Percentiles rank a stretch among this genome's conserved stretches.
Conservation (phyloP, 345 rosid genomes). For the Ricinus communis region DNA sequence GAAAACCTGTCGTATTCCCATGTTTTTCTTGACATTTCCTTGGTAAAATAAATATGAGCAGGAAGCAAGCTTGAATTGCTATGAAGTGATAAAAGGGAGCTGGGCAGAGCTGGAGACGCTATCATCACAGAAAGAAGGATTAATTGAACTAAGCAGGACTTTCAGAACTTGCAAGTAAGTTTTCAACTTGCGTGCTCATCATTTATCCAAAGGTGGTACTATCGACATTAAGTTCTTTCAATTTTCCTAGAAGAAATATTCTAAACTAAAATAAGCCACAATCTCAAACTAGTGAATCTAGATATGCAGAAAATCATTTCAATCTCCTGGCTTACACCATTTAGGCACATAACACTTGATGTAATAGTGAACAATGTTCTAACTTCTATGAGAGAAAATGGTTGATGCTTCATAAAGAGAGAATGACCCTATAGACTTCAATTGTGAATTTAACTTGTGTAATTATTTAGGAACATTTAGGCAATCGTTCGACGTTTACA, state of each 20-base stretch:
- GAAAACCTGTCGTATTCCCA: background rate
- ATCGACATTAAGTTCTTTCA: background rate
- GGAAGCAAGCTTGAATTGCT: constrained; percentile 71
- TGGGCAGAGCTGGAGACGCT: constrained; percentile 65
- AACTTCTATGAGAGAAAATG: background rate
- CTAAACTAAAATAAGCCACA: too few species aligned
- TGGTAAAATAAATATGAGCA: constrained; percentile 23
- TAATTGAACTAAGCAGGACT: constrained; percentile 53
- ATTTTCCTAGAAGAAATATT: too few species aligned
- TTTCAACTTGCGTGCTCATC: background rate
- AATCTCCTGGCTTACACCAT: background rate
- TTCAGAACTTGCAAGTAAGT: constrained; percentile 70
- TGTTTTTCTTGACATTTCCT: background rate
- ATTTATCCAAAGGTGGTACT: background rate
- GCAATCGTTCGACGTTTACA: background rate
- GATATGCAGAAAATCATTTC: too few species aligned
- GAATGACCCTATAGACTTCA: background rate
- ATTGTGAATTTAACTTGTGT: background rate
- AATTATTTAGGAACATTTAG: background rate
- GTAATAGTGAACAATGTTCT: too few species aligned
- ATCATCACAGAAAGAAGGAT: constrained; percentile 46
- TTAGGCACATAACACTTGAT: too few species aligned
- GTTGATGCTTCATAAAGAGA: background rate
- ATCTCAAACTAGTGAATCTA: too few species aligned
- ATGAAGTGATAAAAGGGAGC: constrained; percentile 64